Evolutionary conservation across 164 flowering plant genomes (phyloP).

Genomic region (Protea cynaroides): DNA sequence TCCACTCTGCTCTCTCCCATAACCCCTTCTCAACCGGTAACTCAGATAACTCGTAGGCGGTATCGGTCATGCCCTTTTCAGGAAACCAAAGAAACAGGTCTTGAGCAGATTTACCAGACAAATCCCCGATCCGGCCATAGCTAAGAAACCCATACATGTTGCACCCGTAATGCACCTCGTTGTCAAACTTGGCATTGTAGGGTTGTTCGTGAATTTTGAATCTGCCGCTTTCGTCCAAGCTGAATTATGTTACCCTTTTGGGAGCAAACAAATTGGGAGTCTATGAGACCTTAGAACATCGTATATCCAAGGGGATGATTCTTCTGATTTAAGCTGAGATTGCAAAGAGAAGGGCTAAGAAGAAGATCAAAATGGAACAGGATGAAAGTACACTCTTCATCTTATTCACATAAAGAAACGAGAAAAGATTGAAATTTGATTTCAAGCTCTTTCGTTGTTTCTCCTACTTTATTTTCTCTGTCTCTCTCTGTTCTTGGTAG

Average conservation of each 20-base stretch:
- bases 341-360: no score
- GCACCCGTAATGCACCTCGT: constrained; percentile 30
- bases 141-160: constrained; percentile 33
- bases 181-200: constrained; percentile 39
- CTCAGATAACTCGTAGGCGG: no score
- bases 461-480: not conserved
- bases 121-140: constrained; percentile 33
- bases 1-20: no score
- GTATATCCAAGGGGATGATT: constrained; percentile 18
- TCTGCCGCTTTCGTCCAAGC: constrained; percentile 23
- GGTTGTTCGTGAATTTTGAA: constrained; percentile 32
- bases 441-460: not conserved
- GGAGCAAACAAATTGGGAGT: constrained; percentile 35
- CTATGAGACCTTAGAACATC: constrained; percentile 27
- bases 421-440: not conserved
- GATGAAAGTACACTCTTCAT: not conserved
- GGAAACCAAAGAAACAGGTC: constrained; percentile 49
- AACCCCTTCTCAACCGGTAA: no score
- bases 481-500: no score
- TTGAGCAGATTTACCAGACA: constrained; percentile 39
- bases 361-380: not conserved
- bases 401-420: not conserved
- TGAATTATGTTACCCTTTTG: constrained; percentile 33
- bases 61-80: constrained; percentile 39
- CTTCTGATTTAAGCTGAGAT: not conserved